phyloP scores from a whole-genome alignment of 2,329 filamentous ascomycete genomes.

The Ophiostoma novo-ulmi region DNA sequence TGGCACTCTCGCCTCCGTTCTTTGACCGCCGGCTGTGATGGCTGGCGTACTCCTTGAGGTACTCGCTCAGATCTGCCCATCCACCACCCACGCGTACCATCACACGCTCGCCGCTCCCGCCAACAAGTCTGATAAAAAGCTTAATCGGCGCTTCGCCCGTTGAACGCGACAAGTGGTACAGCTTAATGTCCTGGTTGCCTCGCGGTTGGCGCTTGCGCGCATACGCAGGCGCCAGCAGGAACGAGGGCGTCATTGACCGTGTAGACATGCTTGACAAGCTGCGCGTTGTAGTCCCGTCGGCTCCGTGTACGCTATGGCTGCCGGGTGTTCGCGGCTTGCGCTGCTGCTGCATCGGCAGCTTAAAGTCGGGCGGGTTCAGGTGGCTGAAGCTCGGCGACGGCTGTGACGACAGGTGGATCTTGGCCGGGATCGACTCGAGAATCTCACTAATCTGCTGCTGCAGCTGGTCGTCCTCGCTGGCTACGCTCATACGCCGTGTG shows the following conservation, averaged over 20 bases:
- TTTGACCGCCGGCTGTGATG: conserved; percentile 75
- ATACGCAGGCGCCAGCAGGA: conserved; percentile 61
- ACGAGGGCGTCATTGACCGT: conserved; percentile 59
- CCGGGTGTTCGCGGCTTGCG: conserved; percentile 13
- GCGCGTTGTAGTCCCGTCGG: conserved; percentile 29
- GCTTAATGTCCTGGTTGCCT: conserved; percentile 70
- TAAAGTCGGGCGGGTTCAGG: conserved; percentile 55
- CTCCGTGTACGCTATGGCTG: neutral
- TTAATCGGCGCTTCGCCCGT: conserved; percentile 86
- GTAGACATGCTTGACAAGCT: conserved; percentile 50
- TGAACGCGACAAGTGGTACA: conserved; percentile 84
- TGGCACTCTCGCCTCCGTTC: conserved; percentile 41
- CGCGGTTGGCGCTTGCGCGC: conserved; percentile 43
- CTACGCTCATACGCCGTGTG: conserved; percentile 36
- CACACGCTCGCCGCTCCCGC: conserved; percentile 82
- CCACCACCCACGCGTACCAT: conserved; percentile 98
- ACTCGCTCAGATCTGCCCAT: conserved; percentile 96
- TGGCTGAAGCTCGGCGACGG: conserved; percentile 45
- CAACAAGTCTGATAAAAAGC: conserved; percentile 87
- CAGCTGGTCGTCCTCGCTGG: conserved; percentile 59
- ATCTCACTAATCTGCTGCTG: conserved; percentile 77
- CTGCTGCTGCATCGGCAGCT: conserved; percentile 37
- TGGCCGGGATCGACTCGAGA: conserved; percentile 69
- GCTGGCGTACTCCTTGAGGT: conserved; percentile 84
- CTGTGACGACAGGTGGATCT: conserved; percentile 66